phyloP scores from a whole-genome alignment of 352 stramenopile genomes.

The Pilasporangium apinafurcum region DNA sequence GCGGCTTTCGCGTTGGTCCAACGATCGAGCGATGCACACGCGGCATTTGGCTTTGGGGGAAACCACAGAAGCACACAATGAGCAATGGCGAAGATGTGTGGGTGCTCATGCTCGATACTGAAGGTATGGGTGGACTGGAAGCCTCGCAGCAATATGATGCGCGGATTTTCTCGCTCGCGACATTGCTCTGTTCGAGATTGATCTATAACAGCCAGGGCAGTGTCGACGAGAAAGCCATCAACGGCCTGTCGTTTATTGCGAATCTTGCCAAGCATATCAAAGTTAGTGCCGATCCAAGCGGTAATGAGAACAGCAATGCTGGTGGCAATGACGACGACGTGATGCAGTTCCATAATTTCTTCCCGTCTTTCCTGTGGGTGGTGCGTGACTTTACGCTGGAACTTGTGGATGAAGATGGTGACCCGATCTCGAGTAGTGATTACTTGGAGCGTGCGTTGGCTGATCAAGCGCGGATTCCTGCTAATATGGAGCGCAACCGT shows the following conservation, averaged over 20 bases:
- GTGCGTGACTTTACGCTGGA: conserved; percentile 86
- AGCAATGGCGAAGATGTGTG: conserved; percentile 60
- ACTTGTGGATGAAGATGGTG: conserved; percentile 79
- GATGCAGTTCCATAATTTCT: conserved; percentile 79
- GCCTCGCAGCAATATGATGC: conserved; percentile 82
- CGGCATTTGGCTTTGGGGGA: conserved; percentile 84
- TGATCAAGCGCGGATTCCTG: conserved; percentile 59
- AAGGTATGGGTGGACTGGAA: conserved; percentile 82
- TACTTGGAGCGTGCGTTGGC: conserved; percentile 78
- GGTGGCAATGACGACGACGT: conserved; percentile 59
- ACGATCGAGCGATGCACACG: conserved; percentile 82
- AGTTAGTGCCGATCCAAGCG: conserved; percentile 33
- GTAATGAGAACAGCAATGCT: conserved; percentile 14
- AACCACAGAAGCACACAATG: conserved; percentile 52
- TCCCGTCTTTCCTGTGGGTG: conserved; percentile 86
- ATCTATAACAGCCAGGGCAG: conserved; percentile 87
- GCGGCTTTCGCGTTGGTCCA: conserved; percentile 73
- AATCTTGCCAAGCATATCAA: conserved; percentile 87
- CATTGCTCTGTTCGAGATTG: conserved; percentile 80
- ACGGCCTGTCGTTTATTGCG: conserved; percentile 79
- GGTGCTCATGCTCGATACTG: conserved; percentile 85
- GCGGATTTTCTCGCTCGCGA: conserved; percentile 83
- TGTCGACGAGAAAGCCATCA: conserved; percentile 83
- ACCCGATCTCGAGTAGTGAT: conserved; percentile 67
- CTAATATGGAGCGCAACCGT: conserved; percentile 71